These are phyloP conservation scores for Chytriomyces confervae DNA, from an alignment of 192 early-diverging fungal species.

Conservation along the genomic window DNA sequence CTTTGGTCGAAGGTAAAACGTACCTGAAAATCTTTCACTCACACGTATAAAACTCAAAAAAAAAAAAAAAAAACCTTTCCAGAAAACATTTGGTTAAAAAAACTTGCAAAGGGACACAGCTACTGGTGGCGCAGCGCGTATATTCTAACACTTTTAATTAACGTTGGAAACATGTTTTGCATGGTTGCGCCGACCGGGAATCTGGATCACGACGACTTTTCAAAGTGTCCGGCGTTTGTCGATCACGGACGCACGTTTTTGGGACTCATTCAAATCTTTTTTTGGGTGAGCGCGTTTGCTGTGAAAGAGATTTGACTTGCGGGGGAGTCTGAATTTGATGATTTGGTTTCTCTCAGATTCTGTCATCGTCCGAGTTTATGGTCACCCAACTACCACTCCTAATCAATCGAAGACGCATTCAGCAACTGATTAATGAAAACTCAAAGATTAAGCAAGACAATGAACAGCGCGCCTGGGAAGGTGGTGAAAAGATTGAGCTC, in stretches of 20 bases:
- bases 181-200: conserved; percentile 43
- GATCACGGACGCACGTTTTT: conserved; percentile 36
- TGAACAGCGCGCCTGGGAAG: conserved; percentile 13
- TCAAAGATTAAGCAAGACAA: conserved; percentile 20
- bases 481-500: conserved; percentile 22
- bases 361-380: conserved; percentile 42
- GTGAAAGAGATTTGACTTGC: background rate
- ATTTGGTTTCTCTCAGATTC: conserved; percentile 6
- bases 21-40: background rate
- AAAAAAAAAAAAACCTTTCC: background rate
- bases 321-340: too few relatives aligned
- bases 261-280: conserved; percentile 36
- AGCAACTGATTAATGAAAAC: conserved; percentile 28
- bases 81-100: conserved; percentile 34
- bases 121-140: conserved; percentile 44
- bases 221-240: conserved; percentile 35
- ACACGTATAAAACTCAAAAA: background rate
- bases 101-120: conserved; percentile 32
- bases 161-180: conserved; percentile 43
- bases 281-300: conserved; percentile 26
- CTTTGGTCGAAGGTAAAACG: conserved; percentile 32
- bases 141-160: conserved; percentile 29
- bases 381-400: conserved; percentile 39
- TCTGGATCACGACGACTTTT: conserved; percentile 39
- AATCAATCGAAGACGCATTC: conserved; percentile 33